phyloP scores from a whole-genome alignment of 306 rosid species.

The Benincasa hispida region DNA sequence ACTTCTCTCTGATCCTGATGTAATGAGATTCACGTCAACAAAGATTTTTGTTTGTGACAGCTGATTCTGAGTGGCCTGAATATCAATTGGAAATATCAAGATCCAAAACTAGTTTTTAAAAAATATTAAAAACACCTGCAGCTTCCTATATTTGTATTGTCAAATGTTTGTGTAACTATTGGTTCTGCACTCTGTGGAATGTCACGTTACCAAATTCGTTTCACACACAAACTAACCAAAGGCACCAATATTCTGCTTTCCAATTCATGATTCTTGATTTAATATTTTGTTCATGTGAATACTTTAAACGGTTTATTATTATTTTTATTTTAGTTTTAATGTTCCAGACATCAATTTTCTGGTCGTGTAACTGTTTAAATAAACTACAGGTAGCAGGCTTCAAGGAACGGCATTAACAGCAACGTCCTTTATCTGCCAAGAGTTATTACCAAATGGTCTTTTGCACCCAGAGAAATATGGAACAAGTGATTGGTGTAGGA shows the following conservation, averaged over 20 bases:
- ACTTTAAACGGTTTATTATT: not conserved
- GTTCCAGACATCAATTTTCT: not conserved
- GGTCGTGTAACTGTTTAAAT: not conserved
- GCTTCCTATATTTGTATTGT: not conserved
- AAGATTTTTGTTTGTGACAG: not conserved
- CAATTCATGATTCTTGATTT: not conserved
- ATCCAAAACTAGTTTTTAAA: not conserved
- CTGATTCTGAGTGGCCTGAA: not conserved
- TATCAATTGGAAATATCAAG: not conserved
- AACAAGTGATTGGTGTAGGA: conserved; percentile 9
- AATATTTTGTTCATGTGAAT: not conserved
- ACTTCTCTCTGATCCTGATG: not conserved
- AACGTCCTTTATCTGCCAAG: conserved; percentile 14
- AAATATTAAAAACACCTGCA: not conserved
- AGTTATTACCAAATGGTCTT: conserved; percentile 5
- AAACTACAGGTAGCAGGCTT: conserved; percentile 2
- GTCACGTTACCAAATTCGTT: not conserved
- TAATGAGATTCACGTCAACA: not conserved
- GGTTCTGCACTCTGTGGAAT: not conserved
- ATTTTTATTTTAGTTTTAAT: not conserved
- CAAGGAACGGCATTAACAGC: conserved; percentile 2
- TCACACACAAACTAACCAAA: not conserved
- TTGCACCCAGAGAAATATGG: conserved; percentile 1
- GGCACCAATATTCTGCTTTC: not conserved
- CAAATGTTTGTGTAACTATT: not conserved